Percentiles rank a stretch among this genome's conserved stretches.
These are phyloP conservation scores for Gastrolobium villosum DNA, from an alignment of 306 rosid genomes.

Conservation along the genomic window DNA sequence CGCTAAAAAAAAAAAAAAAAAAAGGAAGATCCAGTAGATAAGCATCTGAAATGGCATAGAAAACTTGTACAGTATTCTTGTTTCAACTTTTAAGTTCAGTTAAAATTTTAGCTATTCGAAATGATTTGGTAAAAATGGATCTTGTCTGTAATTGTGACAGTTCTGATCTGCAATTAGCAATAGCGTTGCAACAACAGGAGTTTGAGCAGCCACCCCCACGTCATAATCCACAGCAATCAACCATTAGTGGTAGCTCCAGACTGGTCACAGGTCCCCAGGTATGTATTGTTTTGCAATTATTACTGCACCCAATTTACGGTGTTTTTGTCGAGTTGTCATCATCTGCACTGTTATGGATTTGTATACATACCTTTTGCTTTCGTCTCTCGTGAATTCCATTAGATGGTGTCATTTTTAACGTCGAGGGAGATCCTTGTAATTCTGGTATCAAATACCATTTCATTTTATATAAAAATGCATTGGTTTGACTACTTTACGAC, in stretches of 20 bases:
- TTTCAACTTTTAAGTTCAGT: slow-evolving; percentile 30
- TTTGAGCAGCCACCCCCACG: slow-evolving; percentile 88
- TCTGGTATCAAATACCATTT: slow-evolving; percentile 6
- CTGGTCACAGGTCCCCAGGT: slow-evolving; percentile 96
- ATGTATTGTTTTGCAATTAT: slow-evolving; percentile 42
- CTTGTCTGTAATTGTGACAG: slow-evolving; percentile 60
- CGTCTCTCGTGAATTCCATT: slow-evolving; percentile 8
- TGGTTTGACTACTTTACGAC: slow-evolving; percentile 26
- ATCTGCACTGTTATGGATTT: neutral
- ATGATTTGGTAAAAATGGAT: slow-evolving; percentile 30
- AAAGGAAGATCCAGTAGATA: neutral
- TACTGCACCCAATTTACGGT: neutral
- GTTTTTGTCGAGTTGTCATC: neutral
- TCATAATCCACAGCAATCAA: slow-evolving; percentile 68
- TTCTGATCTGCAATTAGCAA: slow-evolving; percentile 93
- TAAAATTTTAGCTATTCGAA: slow-evolving; percentile 9
- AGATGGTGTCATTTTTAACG: slow-evolving; percentile 19
- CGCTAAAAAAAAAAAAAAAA: neutral
- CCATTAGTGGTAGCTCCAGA: slow-evolving; percentile 67
- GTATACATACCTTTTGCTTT: slow-evolving; percentile 14
- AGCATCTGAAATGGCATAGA: neutral
- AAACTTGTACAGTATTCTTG: neutral
- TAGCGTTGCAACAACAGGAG: slow-evolving; percentile 98
- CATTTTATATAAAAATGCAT: slow-evolving; percentile 9
- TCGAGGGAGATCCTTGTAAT: neutral